Base-by-base conservation (phyloP, 176 grass and related monocot species). In the Tillandsia leiboldiana region DNA sequence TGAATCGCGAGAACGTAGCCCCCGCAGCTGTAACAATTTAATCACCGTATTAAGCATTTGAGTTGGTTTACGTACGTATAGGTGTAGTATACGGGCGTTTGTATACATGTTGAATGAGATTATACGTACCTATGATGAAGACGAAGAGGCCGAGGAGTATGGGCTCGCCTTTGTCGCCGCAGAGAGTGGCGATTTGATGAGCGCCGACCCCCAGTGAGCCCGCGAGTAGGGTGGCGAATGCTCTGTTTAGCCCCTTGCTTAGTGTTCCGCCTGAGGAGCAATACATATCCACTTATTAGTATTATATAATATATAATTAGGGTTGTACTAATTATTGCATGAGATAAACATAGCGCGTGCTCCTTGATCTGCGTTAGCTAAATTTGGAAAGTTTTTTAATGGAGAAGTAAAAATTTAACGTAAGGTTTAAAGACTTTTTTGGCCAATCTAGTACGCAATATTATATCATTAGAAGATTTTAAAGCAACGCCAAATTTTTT, bases 1-100 rank as follows among this genome's bases (percentile, higher is more conserved):
- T 92, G 77, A 97, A 97, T 14, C 93, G 81, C 51, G 86, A 85
- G 80, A 97, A 97, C 1, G 93, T 97, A 49, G 93, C 86, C 51
- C 82, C 83, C 47, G 89, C 79, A 2, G 89, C 93, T 96, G 78
- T 71, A 75, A 26, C 1, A 8, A 12, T 24, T 12, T 52, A 53
- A 73, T 26, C 3, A 13, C 48, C n/a, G 13, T 63, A 53, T 50
- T 20, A 22, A 13, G 10, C 8, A 64, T 42, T 2, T 12, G 2
- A 4, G 12, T 51, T 54, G 47, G 49, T 70, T 70, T n/a, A 29
- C 24, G 57, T 6, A 48, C 26, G 9, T 27, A 12, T 22, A 63
- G 18, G 5, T 51, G n/a, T 12, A 51, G 23, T 51, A 59, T 1
- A 4, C 50, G 27, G 22, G 9, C 3, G 14, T 11, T 15, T 1